These are phyloP conservation scores for Metarhizium rileyi DNA, from an alignment of 2,329 filamentous ascomycete species.

Conservation along the genomic window DNA sequence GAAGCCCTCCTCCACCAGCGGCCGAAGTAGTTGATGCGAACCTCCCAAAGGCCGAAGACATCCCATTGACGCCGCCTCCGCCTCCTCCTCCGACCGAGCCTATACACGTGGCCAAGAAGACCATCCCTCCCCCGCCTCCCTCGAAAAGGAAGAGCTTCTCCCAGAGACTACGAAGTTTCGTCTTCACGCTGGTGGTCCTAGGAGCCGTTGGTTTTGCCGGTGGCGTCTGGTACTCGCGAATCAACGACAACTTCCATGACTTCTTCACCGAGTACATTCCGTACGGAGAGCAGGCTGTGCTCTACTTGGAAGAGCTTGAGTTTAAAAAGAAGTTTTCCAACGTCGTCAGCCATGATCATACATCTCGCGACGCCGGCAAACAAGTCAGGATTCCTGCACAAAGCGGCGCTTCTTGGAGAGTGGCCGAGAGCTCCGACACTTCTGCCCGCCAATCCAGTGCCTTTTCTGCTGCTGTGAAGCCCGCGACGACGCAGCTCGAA, in stretches of 20 bases:
- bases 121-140: constrained; percentile 26
- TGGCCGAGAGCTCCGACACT: constrained; percentile 51
- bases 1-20: constrained; percentile 29
- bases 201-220: constrained; percentile 73
- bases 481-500: constrained; percentile 13
- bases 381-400: constrained; percentile 76
- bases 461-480: constrained; percentile 22
- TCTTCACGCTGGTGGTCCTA: constrained; percentile 68
- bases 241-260: constrained; percentile 97
- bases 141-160: constrained; percentile 54
- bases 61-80: constrained; percentile 21
- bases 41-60: constrained; percentile 17
- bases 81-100: constrained; percentile 3
- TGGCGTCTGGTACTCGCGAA: constrained; percentile 83
- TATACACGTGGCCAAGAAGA: background rate
- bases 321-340: constrained; percentile 75
- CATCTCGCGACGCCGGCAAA: constrained; percentile 47
- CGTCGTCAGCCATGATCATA: constrained; percentile 34
- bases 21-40: constrained; percentile 19
- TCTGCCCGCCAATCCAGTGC: constrained; percentile 55
- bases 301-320: constrained; percentile 91
- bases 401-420: constrained; percentile 75
- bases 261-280: constrained; percentile 97
- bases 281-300: constrained; percentile 85
- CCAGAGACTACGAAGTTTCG: constrained; percentile 65